Evolutionary conservation across 108 stramenopile species (phyloP), one percentile per base, ranked within the genome.

Genomic region (Seminavis robusta): DNA sequence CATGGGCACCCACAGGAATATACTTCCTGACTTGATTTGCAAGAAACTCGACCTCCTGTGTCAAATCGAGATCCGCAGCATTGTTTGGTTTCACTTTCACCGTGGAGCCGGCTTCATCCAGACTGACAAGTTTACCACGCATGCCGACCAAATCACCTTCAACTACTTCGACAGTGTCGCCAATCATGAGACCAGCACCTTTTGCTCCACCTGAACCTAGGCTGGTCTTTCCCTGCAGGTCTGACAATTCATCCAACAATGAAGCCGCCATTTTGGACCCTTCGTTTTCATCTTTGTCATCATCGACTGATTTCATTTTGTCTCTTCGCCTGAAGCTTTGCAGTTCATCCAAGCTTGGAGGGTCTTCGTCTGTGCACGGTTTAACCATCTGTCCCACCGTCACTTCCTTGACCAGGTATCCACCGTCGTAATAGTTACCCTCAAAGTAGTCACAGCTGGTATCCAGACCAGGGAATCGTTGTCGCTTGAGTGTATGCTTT

Each of bases 81-180:
- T 77, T 79, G 27, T 65, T 80, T 11, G 94, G 92, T 37, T 93
- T 81, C 47, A 97, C 77, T 62, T 95, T 94, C 46, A 98, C 89
- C 3, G 94, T 90, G 13, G 90, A 76, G 15, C 73, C 88, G n/a
- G n/a, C n/a, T n/a, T n/a, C n/a, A 61, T 95, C 95, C 71, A 96
- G 67, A 45, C 81, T 82, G 34, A 95, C 68, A 19, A 98, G 77
- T 65, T 88, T 90, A 20, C 96, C 98, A 55, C 81, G 79, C 76
- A 99, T 71, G 39, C 92, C 93, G 25, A 88, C 71, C 52, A 97
- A 83, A 74, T 97, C 98, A 25, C 98, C 98, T 33, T 89, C 88
- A 11, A 90, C 74, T 10, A 97, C 95, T 75, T 90, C 87, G 37
- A 99, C 81, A 9, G 88, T 92, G 61, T 99, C 98, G 0, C 96